Conservation (phyloP, 768 basidiomycete genomes). For the Macrolepiota dolichaula region DNA sequence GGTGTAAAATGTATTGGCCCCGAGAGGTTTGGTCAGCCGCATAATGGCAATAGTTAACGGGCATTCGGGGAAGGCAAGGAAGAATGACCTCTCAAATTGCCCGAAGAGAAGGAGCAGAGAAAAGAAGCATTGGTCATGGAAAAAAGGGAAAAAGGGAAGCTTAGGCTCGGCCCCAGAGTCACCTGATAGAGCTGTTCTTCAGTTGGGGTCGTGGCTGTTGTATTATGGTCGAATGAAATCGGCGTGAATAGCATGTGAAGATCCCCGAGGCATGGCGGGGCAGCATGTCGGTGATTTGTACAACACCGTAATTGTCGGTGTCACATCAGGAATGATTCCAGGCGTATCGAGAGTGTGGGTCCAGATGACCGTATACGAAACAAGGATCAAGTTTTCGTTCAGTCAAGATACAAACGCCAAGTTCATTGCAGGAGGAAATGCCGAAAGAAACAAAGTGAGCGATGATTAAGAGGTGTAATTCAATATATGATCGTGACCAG, state of each 20-base stretch:
- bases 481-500: slow-evolving; percentile 12
- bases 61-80: not conserved
- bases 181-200: slow-evolving; percentile 55
- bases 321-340: slow-evolving; percentile 8
- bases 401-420: slow-evolving; percentile 3
- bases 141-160: slow-evolving; percentile 2
- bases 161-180: slow-evolving; percentile 17
- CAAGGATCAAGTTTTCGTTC: not conserved
- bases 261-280: not conserved
- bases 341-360: not conserved
- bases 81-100: not conserved
- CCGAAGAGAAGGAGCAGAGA: slow-evolving; percentile 6
- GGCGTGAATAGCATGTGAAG: slow-evolving; percentile 18
- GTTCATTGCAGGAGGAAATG: slow-evolving; percentile 7
- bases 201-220: slow-evolving; percentile 45
- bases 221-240: slow-evolving; percentile 10
- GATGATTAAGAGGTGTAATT: slow-evolving; percentile 12
- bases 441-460: slow-evolving; percentile 1
- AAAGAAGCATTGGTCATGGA: slow-evolving; percentile 7
- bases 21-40: not conserved
- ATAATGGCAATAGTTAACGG: not conserved
- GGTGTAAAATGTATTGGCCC: not conserved
- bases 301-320: slow-evolving; percentile 6
- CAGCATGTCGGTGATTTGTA: slow-evolving; percentile 1
- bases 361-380: not conserved